Conservation (phyloP, 2,329 filamentous ascomycete genomes). For the Escovopsis sp. region DNA sequence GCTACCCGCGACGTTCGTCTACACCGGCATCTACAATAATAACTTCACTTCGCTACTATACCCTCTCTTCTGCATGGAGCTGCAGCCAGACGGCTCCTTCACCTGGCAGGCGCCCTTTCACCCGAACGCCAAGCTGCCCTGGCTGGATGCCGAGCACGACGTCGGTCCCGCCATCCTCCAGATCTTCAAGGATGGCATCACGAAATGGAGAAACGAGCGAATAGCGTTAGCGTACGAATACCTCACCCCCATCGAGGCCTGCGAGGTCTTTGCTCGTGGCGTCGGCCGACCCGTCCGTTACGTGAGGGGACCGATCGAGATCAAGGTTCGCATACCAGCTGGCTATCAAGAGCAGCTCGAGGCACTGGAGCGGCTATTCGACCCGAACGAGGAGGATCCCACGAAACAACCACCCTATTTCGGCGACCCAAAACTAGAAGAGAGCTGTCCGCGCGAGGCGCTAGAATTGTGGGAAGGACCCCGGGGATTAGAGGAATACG, state of each 20-base stretch:
- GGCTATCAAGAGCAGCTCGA: slow-evolving; percentile 84
- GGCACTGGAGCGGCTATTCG: slow-evolving; percentile 46
- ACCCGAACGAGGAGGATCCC: slow-evolving; percentile 33
- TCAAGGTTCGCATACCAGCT: slow-evolving; percentile 71
- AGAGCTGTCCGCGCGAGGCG: slow-evolving; percentile 57
- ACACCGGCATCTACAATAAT: slow-evolving; percentile 97
- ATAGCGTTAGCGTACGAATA: slow-evolving; percentile 87
- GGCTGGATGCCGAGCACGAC: slow-evolving; percentile 93
- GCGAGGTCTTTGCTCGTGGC: slow-evolving; percentile 63
- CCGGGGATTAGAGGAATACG: slow-evolving; percentile 84
- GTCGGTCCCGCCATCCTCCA: slow-evolving; percentile 84
- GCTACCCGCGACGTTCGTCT: slow-evolving; percentile 81
- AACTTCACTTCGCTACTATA: slow-evolving; percentile 92
- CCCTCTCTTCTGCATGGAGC: slow-evolving; percentile 89
- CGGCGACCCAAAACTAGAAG: slow-evolving; percentile 40
- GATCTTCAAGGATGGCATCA: slow-evolving; percentile 83
- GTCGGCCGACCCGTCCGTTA: slow-evolving; percentile 68
- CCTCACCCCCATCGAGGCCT: slow-evolving; percentile 70
- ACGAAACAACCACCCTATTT: slow-evolving; percentile 49
- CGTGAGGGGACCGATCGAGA: slow-evolving; percentile 61
- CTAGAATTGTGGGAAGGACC: slow-evolving; percentile 83
- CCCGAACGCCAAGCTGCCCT: slow-evolving; percentile 74
- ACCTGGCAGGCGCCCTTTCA: slow-evolving; percentile 91
- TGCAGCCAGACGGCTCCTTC: slow-evolving; percentile 73
- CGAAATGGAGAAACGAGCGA: slow-evolving; percentile 64